Evolutionary conservation across 75 land plant genomes (phyloP).

Genomic region (Pinus taeda): DNA sequence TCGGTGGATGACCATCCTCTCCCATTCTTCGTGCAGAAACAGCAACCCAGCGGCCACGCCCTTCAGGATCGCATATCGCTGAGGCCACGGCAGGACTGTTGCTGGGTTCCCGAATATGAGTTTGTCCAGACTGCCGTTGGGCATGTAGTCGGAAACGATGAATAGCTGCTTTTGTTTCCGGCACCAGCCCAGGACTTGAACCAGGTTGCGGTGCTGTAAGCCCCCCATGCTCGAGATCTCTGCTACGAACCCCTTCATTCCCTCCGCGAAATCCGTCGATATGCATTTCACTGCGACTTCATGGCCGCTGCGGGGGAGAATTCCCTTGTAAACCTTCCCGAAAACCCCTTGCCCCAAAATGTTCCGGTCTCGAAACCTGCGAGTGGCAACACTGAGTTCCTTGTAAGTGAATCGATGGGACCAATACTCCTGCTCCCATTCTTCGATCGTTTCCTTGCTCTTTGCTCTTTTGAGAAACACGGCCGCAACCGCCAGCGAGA

Average conservation of each 20-base stretch:
- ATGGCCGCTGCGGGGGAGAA: conserved; percentile 5
- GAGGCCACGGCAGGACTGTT: conserved; percentile 23
- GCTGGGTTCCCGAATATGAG: conserved; percentile 22
- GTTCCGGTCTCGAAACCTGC: conserved; percentile 30
- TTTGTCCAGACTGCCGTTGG: conserved; percentile 53
- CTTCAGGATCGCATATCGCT: conserved; percentile 34
- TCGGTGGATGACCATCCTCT: conserved; percentile 15
- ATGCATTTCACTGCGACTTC: conserved; percentile 52
- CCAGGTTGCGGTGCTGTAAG: conserved; percentile 66
- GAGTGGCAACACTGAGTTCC: conserved; percentile 41
- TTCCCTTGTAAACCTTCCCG: conserved; percentile 51
- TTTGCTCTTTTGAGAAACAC: not conserved
- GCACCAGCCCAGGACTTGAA: conserved; percentile 64
- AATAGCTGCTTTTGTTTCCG: conserved; percentile 25
- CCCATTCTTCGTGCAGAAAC: conserved; percentile 25
- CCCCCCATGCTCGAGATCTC: conserved; percentile 56
- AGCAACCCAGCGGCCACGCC: conserved; percentile 43
- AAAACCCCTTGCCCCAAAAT: conserved; percentile 43
- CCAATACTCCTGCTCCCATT: conserved; percentile 40
- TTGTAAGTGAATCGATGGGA: conserved; percentile 40
- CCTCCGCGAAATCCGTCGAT: conserved; percentile 28
- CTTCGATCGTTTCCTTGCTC: conserved; percentile 23
- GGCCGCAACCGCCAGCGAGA: not conserved
- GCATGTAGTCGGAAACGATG: conserved; percentile 52
- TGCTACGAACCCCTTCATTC: conserved; percentile 58